phyloP scores from a whole-genome alignment of 164 flowering plant genomes.

The Magnolia kwangsiensis region DNA sequence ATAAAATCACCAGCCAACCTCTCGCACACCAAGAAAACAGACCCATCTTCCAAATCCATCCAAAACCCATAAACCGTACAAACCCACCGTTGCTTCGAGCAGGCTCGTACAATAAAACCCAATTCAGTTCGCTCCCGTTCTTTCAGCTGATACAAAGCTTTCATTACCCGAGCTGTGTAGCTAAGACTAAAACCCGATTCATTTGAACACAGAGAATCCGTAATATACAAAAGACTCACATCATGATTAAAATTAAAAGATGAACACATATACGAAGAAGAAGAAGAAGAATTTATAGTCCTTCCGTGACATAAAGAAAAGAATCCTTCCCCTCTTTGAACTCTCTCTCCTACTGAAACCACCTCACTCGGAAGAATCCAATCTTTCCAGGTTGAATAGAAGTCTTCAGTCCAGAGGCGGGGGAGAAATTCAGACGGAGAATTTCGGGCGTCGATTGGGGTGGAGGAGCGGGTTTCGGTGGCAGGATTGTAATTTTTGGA shows the following conservation, averaged over 20 bases:
- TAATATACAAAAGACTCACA: slow-evolving; percentile 50
- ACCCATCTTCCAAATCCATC: slow-evolving; percentile 47
- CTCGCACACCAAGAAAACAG: slow-evolving; percentile 61
- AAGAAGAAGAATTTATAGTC: slow-evolving; percentile 2
- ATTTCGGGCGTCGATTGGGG: background rate
- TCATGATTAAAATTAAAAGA: slow-evolving; percentile 18
- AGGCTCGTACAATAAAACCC: slow-evolving; percentile 34
- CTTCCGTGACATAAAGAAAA: slow-evolving; percentile 14
- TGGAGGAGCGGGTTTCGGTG: background rate
- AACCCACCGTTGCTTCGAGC: slow-evolving; percentile 20
- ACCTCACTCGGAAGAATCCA: slow-evolving; percentile 51
- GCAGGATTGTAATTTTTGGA: background rate
- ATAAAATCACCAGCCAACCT: slow-evolving; percentile 16
- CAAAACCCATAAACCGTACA: slow-evolving; percentile 66
- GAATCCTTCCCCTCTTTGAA: background rate
- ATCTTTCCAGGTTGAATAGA: slow-evolving; percentile 55
- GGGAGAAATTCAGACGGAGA: slow-evolving; percentile 23
- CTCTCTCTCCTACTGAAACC: slow-evolving; percentile 18
- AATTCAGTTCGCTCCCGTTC: slow-evolving; percentile 43
- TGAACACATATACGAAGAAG: background rate
- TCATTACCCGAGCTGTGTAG: slow-evolving; percentile 41
- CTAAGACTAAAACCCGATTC: slow-evolving; percentile 37
- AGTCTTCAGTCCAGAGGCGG: slow-evolving; percentile 48
- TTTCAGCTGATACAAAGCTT: slow-evolving; percentile 42
- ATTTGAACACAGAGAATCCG: slow-evolving; percentile 12